Percentiles rank a stretch among this genome's conserved stretches.
Conservation (phyloP, 805 yeast genomes). For the Ogataea glucozyma region DNA sequence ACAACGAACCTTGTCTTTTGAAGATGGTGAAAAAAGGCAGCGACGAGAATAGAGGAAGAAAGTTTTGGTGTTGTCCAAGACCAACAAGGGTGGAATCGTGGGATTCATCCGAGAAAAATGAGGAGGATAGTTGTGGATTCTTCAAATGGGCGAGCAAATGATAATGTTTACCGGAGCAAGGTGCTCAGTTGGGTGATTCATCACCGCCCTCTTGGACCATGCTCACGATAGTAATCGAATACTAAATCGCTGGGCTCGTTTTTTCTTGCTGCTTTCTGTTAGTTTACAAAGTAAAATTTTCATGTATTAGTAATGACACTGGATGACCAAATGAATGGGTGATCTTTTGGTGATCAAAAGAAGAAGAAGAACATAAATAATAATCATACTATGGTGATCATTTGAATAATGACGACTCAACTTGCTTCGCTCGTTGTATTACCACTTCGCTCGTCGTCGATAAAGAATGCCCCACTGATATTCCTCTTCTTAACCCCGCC, state of each 20-base stretch:
- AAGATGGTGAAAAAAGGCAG: slow-evolving; percentile 44
- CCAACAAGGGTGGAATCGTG: slow-evolving; percentile 31
- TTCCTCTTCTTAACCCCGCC: slow-evolving; percentile 65
- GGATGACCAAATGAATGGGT: too few relatives aligned
- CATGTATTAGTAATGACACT: too few relatives aligned
- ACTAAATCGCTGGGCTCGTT: too few relatives aligned
- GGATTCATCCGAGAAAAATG: slow-evolving; percentile 10
- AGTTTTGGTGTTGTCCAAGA: slow-evolving; percentile 55
- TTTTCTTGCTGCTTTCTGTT: too few relatives aligned
- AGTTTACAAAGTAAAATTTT: too few relatives aligned
- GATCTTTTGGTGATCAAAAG: too few relatives aligned
- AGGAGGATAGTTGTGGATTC: slow-evolving; percentile 44
- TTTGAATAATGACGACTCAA: neutral
- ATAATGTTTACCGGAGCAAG: neutral
- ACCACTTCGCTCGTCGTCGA: slow-evolving; percentile 31
- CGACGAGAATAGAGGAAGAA: slow-evolving; percentile 45
- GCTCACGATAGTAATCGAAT: too few relatives aligned
- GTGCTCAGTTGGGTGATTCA: neutral
- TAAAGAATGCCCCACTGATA: slow-evolving; percentile 53
- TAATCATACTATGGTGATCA: neutral
- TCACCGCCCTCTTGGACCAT: neutral
- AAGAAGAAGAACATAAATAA: too few relatives aligned
- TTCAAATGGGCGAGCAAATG: slow-evolving; percentile 50
- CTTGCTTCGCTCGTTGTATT: neutral
- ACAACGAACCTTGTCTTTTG: slow-evolving; percentile 46